phyloP scores from a whole-genome alignment of 441 rosid species.

The Gossypium davidsonii region DNA sequence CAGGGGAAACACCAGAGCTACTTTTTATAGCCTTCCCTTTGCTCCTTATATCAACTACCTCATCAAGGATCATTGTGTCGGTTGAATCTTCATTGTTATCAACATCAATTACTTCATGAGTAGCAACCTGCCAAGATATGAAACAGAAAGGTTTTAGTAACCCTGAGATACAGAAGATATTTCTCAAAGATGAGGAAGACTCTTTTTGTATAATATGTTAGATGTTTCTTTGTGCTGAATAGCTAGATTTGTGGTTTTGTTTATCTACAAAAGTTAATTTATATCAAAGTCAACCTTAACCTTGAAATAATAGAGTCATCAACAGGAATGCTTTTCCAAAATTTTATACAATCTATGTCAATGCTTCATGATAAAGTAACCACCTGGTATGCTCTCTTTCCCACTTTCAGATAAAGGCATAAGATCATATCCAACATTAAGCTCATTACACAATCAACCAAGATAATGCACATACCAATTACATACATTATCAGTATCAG shows the following conservation, averaged over 20 bases:
- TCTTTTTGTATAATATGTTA: neutral
- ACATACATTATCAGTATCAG: neutral
- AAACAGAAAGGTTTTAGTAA: neutral
- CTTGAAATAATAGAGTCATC: neutral
- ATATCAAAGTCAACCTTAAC: neutral
- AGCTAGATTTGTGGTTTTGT: neutral
- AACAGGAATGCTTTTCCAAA: neutral
- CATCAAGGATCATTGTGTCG: conserved; percentile 33
- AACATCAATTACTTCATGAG: conserved; percentile 46
- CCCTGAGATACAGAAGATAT: neutral
- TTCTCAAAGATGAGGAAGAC: neutral
- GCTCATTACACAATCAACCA: neutral
- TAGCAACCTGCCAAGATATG: neutral
- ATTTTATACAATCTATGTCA: neutral
- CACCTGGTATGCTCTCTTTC: neutral
- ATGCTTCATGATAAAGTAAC: neutral
- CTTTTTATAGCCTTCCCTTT: conserved; percentile 53
- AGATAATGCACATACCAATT: neutral
- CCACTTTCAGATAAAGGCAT: neutral
- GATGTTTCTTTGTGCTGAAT: neutral
- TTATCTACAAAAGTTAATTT: neutral
- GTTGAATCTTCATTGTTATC: conserved; percentile 48
- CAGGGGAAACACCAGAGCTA: conserved; percentile 20
- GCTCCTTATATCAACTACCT: conserved; percentile 30
- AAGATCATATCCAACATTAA: neutral